Evolutionary conservation across 2,329 filamentous ascomycete species (phyloP), one percentile per base, ranked within the genome.

Genomic region (Immersiporthe knoxdaviesiana): DNA sequence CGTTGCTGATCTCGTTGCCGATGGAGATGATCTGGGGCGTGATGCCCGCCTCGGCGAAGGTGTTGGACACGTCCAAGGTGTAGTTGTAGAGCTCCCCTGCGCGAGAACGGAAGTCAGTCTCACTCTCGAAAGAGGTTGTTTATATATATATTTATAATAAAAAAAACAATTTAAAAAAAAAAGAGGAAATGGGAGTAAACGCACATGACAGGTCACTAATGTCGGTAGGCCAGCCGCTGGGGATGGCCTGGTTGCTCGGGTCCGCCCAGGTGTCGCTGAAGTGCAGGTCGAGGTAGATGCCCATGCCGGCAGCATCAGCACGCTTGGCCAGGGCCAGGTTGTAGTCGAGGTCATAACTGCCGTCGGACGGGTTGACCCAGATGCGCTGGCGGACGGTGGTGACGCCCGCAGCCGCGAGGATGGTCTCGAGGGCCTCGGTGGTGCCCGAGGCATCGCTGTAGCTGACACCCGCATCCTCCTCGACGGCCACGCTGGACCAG

Each of bases 181-280:
- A n/a, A n/a, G n/a, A n/a, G n/a, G n/a, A n/a, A n/a, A n/a, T n/a
- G 35, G 35, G 35, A 35, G 27, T 12, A 0, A 37, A 59, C 12
- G 32, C 24, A 41, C 41, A 41, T 35, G 59, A 1, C 1, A 93
- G 82, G 66, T 85, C 82, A 39, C 86, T 84, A 65, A 91, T 84
- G 67, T 81, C 83, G 0, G 83, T 84, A 0, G 87, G 86, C 91
- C 91, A 93, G 14, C 87, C 89, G 0, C 84, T 81, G 0, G 91
- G 91, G 6, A 85, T 88, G 1, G 78, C 80, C 76, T 93, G 91
- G 67, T 91, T 79, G 1, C 77, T 81, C 0, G 91, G 90, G 73
- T 92, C 90, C 0, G 91, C 90, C 91, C 90, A 92, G 1, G 86
- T 91, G 78, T 92, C 89, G 76, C 85, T 88, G 73, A 87, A 88